phyloP scores from a whole-genome alignment of 257 asterid species.

The Eucommia ulmoides region DNA sequence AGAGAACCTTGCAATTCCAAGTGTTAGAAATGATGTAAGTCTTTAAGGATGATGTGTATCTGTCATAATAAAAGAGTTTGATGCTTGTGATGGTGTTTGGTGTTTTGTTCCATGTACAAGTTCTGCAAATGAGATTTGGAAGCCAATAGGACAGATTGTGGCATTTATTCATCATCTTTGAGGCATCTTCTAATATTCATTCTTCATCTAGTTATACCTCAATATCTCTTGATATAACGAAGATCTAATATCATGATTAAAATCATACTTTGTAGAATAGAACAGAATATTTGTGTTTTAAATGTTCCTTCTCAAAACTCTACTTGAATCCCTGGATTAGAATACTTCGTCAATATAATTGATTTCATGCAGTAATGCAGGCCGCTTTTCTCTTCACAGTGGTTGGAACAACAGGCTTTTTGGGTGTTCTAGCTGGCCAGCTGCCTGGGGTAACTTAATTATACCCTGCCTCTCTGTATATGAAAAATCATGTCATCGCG shows the following conservation, averaged over 20 bases:
- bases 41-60: neutral
- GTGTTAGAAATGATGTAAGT: conserved; percentile 86
- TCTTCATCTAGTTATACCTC: neutral
- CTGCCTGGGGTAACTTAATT: conserved; percentile 97
- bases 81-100: too few species aligned
- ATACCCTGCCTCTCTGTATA: too few species aligned
- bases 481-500: too few species aligned
- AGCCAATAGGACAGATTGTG: too few species aligned
- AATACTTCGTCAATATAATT: conserved; percentile 34
- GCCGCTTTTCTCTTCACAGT: conserved; percentile 96
- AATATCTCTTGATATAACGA: neutral
- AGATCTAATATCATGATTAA: too few species aligned
- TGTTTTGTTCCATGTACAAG: too few species aligned
- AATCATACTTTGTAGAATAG: too few species aligned
- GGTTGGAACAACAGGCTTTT: conserved; percentile 79
- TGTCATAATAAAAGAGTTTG: neutral
- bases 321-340: neutral
- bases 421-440: conserved; percentile 81
- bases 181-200: neutral
- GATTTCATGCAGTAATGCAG: conserved; percentile 80
- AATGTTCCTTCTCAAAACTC: neutral
- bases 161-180: neutral
- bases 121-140: too few species aligned
- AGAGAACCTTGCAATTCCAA: conserved; percentile 88
- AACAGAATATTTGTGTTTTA: too few species aligned